Evolutionary conservation across 2,329 filamentous ascomycete species (phyloP).

Genomic region (Epichloe sp.): DNA sequence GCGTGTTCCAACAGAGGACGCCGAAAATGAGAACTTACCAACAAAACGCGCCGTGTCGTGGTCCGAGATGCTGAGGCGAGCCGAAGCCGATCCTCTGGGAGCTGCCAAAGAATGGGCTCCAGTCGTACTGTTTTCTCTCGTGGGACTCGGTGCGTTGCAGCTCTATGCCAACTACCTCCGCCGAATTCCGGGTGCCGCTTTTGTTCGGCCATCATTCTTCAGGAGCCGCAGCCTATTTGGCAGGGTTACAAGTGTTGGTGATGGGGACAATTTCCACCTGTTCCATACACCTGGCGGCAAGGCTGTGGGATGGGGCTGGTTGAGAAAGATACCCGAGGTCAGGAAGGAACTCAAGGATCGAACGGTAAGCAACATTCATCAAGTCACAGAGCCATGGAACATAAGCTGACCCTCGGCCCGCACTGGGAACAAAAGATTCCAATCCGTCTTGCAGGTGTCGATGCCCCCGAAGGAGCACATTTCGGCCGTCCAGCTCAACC

Average conservation of each 20-base stretch:
- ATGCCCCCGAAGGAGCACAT: conserved; percentile 86
- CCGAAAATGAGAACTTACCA: conserved; percentile 11
- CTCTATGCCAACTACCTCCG: conserved; percentile 68
- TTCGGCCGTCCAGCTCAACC: conserved; percentile 85
- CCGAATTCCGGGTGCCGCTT: conserved; percentile 64
- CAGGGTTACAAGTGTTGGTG: conserved; percentile 82
- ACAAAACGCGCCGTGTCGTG: conserved; percentile 22
- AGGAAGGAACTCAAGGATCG: conserved; percentile 59
- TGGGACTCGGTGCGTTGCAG: conserved; percentile 25
- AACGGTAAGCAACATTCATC: conserved; percentile 42
- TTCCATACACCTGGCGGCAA: conserved; percentile 92
- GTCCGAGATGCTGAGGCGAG: conserved; percentile 22
- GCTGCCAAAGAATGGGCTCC: conserved; percentile 28
- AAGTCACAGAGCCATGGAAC: neutral
- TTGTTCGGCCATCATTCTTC: conserved; percentile 65
- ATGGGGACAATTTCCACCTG: conserved; percentile 90
- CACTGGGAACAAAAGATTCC: conserved; percentile 47
- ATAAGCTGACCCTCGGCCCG: neutral
- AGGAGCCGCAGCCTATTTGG: conserved; percentile 68
- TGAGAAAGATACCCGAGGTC: conserved; percentile 58
- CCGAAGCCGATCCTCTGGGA: conserved; percentile 16
- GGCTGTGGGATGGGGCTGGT: conserved; percentile 83
- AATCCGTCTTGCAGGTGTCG: conserved; percentile 78
- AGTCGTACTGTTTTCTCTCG: conserved; percentile 23
- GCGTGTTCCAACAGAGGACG: conserved; percentile 13